Evolutionary conservation across 192 early-diverging fungal species (phyloP).

Genomic region (Backusella australiensis): DNA sequence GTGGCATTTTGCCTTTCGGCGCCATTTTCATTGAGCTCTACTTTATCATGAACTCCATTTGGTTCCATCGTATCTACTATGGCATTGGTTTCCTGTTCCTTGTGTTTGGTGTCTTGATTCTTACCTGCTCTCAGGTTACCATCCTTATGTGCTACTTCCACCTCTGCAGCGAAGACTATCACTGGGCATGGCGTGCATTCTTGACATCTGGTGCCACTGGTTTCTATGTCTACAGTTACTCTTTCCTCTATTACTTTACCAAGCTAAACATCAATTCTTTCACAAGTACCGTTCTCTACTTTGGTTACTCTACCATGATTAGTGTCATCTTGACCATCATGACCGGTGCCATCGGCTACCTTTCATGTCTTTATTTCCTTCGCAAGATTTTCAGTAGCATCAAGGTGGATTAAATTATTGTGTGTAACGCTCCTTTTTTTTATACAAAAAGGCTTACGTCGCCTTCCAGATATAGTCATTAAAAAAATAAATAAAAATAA

Average conservation of each 20-base stretch:
- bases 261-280: conserved; percentile 76
- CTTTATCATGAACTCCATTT: conserved; percentile 94
- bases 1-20: conserved; percentile 88
- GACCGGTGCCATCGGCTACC: conserved; percentile 80
- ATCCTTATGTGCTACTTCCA: conserved; percentile 90
- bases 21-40: conserved; percentile 96
- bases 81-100: conserved; percentile 91
- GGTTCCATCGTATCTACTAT: conserved; percentile 92
- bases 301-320: conserved; percentile 83
- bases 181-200: conserved; percentile 90
- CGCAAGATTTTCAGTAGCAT: conserved; percentile 80
- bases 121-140: conserved; percentile 85
- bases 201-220: conserved; percentile 82
- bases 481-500: not conserved
- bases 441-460: not conserved
- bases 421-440: not conserved
- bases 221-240: conserved; percentile 87
- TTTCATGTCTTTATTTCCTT: conserved; percentile 75
- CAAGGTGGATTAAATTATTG: conserved; percentile 70
- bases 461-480: not conserved
- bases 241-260: conserved; percentile 81
- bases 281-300: conserved; percentile 81
- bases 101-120: conserved; percentile 80
- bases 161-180: conserved; percentile 79
- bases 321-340: conserved; percentile 77